Conservation (phyloP, 2,329 filamentous ascomycete genomes). For the Chrysoporthe deuterocubensis region DNA sequence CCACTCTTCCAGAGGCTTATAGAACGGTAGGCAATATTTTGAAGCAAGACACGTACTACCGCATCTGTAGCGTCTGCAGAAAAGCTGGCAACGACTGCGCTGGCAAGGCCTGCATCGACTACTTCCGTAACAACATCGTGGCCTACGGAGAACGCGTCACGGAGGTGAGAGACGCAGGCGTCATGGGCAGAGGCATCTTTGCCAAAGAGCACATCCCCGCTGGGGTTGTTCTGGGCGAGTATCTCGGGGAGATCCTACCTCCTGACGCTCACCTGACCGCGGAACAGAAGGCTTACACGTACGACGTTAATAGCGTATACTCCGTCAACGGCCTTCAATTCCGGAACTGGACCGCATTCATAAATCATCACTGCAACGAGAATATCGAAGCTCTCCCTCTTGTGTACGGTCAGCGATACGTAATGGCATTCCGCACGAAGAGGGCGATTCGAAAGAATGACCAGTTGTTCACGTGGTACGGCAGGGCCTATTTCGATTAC, state of each 20-base stretch:
- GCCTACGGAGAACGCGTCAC: neutral
- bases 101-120: neutral
- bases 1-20: no score
- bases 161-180: neutral
- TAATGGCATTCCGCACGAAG: no score
- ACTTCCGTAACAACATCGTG: neutral
- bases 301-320: no score
- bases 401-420: no score
- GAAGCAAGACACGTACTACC: no score
- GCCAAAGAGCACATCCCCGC: neutral
- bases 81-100: neutral
- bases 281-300: no score
- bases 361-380: conserved; percentile 13
- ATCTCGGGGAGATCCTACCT: conserved; percentile 5
- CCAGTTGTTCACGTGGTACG: no score
- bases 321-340: neutral
- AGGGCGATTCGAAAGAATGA: no score
- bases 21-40: no score
- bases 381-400: neutral
- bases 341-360: conserved; percentile 7
- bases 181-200: conserved; percentile 1
- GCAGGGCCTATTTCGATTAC: no score
- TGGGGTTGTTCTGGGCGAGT: neutral
- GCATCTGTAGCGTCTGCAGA: neutral
- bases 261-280: neutral